These are phyloP conservation scores for Kernera saxatilis DNA, from an alignment of 345 rosid species.

Conservation along the genomic window DNA sequence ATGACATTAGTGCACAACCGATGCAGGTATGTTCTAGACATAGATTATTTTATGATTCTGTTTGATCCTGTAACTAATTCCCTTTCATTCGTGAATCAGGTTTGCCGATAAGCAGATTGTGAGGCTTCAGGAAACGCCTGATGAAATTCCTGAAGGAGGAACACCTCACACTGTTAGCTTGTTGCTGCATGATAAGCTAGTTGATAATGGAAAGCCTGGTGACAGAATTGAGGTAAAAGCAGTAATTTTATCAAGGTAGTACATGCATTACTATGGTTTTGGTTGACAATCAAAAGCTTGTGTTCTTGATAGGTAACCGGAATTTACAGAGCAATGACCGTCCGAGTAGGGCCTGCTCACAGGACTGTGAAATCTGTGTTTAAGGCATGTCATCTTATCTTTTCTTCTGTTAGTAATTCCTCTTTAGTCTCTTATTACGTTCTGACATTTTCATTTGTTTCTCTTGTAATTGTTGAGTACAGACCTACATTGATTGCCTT, in stretches of 20 bases:
- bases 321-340: constrained; percentile 94
- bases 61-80: not conserved
- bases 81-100: constrained; percentile 31
- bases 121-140: constrained; percentile 97
- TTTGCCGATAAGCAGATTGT: constrained; percentile 98
- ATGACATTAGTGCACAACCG: constrained; percentile 86
- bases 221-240: constrained; percentile 85
- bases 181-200: constrained; percentile 95
- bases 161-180: constrained; percentile 97
- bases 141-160: constrained; percentile 96
- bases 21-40: constrained; percentile 60
- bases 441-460: constrained; percentile 13
- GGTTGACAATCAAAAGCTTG: constrained; percentile 1
- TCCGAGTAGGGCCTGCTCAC: constrained; percentile 74
- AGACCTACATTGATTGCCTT: constrained; percentile 94
- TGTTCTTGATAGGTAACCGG: constrained; percentile 64
- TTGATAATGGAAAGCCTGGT: constrained; percentile 93
- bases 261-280: not conserved
- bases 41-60: not conserved
- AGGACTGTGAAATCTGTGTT: constrained; percentile 95
- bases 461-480: constrained; percentile 4
- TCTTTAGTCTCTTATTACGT: not conserved
- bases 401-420: not conserved
- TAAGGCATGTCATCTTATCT: constrained; percentile 45
- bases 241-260: not conserved